Conservation (phyloP, 192 early-diverging fungal species). For the Mortierella claussenii region DNA sequence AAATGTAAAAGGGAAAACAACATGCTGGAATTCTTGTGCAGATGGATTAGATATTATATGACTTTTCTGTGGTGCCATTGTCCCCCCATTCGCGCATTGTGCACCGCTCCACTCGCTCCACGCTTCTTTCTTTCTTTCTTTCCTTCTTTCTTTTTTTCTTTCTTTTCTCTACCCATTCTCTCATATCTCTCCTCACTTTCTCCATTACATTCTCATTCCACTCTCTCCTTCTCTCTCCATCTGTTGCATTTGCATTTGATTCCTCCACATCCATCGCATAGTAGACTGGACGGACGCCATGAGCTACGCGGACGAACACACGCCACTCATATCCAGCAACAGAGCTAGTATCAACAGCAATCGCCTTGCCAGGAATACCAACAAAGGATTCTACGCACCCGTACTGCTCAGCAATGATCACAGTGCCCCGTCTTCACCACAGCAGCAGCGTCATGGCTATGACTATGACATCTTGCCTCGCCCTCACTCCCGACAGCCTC, state of each 20-base stretch:
- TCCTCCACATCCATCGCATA: too few relatives aligned
- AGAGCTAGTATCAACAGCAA: conserved; percentile 13
- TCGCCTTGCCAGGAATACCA: conserved; percentile 1
- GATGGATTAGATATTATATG: too few relatives aligned
- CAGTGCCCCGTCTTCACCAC: too few relatives aligned
- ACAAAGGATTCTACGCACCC: conserved; percentile 3
- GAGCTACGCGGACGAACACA: conserved; percentile 22
- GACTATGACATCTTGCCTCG: neutral
- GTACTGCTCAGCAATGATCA: neutral
- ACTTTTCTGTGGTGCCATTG: too few relatives aligned
- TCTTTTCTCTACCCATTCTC: conserved; percentile 1
- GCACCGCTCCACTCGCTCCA: too few relatives aligned
- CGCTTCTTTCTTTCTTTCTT: too few relatives aligned
- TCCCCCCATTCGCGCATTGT: too few relatives aligned
- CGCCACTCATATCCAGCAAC: conserved; percentile 29
- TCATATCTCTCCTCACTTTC: too few relatives aligned
- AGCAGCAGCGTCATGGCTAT: neutral
- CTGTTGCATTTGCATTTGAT: too few relatives aligned
- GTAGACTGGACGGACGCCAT: too few relatives aligned
- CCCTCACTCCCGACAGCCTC: conserved; percentile 4
- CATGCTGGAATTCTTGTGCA: neutral
- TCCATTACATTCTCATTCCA: neutral
- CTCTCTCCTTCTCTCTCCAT: too few relatives aligned
- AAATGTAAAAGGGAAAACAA: neutral
- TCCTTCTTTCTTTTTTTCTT: conserved; percentile 4